phyloP scores from a whole-genome alignment of 2,329 filamentous ascomycete genomes.

The Gnomoniopsis smithogilvyi region DNA sequence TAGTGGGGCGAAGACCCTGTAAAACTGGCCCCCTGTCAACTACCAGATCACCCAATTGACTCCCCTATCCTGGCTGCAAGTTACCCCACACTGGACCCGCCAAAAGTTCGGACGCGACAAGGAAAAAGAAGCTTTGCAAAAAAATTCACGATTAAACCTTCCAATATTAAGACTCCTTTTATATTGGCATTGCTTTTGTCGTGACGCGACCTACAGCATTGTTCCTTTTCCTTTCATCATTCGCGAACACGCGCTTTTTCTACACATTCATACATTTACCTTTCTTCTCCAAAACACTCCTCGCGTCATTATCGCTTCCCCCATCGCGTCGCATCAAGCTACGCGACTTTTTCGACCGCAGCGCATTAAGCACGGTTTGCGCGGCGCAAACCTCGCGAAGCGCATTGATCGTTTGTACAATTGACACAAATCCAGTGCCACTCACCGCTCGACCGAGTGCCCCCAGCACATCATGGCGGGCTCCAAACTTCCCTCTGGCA shows the following conservation, averaged over 20 bases:
- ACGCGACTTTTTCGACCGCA: neutral
- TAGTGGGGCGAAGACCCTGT: neutral
- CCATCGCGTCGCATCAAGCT: neutral
- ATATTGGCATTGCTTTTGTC: neutral
- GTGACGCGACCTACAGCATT: neutral
- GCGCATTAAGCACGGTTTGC: neutral
- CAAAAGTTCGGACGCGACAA: constrained; percentile 15
- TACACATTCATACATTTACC: neutral
- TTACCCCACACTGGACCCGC: constrained; percentile 16
- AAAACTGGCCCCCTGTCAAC: constrained; percentile 10
- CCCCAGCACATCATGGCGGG: constrained; percentile 12
- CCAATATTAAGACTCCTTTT: neutral
- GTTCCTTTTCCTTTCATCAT: neutral
- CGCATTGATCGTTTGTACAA: neutral
- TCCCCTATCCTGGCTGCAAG: constrained; percentile 10
- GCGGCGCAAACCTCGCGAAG: neutral
- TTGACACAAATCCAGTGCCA: neutral
- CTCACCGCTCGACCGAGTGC: neutral
- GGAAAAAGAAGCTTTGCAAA: constrained; percentile 15
- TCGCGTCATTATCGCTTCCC: neutral
- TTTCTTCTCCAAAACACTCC: neutral
- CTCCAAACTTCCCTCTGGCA: constrained; percentile 7
- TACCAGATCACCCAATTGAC: constrained; percentile 19
- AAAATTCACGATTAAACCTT: constrained; percentile 12
- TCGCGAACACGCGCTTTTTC: neutral